phyloP scores from a whole-genome alignment of 1,139 yeast species.

The Suzukiozyma palmioleophila region DNA sequence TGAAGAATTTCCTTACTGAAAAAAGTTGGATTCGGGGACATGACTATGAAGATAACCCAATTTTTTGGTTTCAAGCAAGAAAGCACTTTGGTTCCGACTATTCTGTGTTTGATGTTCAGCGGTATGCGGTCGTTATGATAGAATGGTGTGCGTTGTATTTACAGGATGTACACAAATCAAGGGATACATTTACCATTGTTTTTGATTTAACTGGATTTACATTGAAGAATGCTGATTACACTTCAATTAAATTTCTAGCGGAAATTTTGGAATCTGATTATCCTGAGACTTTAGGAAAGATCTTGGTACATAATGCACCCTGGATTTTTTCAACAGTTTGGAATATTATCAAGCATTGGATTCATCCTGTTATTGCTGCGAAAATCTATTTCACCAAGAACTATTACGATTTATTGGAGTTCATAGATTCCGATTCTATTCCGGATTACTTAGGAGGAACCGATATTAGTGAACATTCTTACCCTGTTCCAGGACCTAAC shows the following conservation, averaged over 20 bases:
- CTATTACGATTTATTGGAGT: slow-evolving; percentile 53
- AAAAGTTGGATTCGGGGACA: slow-evolving; percentile 64
- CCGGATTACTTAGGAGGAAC: slow-evolving; percentile 67
- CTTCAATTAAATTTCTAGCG: slow-evolving; percentile 74
- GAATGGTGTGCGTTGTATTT: slow-evolving; percentile 66
- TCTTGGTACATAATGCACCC: slow-evolving; percentile 83
- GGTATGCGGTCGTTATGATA: slow-evolving; percentile 60
- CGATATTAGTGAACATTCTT: slow-evolving; percentile 45
- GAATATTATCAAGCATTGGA: slow-evolving; percentile 80
- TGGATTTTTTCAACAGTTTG: slow-evolving; percentile 87
- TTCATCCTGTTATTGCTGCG: slow-evolving; percentile 84
- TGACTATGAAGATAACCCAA: slow-evolving; percentile 63
- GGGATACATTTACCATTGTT: slow-evolving; percentile 67
- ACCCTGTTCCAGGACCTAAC: slow-evolving; percentile 44
- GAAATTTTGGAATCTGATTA: slow-evolving; percentile 80
- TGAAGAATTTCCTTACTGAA: slow-evolving; percentile 48
- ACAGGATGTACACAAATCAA: slow-evolving; percentile 43
- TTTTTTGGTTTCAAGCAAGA: slow-evolving; percentile 68
- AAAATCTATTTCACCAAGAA: slow-evolving; percentile 72
- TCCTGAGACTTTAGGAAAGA: slow-evolving; percentile 76
- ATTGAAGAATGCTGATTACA: slow-evolving; percentile 77
- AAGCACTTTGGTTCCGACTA: slow-evolving; percentile 71
- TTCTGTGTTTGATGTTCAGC: slow-evolving; percentile 61
- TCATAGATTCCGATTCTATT: slow-evolving; percentile 48
- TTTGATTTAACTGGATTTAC: slow-evolving; percentile 77